Evolutionary conservation across 768 basidiomycete species (phyloP).

Genomic region (Melanogaster broomeanus): DNA sequence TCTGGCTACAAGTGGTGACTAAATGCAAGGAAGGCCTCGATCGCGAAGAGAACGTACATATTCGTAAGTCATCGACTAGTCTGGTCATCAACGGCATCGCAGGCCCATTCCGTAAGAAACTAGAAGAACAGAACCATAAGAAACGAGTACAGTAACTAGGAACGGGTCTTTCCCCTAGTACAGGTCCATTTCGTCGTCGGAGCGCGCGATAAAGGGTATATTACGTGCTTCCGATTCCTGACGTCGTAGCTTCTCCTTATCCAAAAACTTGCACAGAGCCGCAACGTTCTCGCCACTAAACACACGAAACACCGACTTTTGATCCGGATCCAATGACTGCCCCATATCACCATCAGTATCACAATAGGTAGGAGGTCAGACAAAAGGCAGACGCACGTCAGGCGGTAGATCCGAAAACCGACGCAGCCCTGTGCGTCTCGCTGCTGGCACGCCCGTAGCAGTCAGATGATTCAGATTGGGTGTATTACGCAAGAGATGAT

Average conservation of each 20-base stretch:
- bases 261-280: conserved; percentile 65
- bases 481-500: conserved; percentile 63
- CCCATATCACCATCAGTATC: conserved; percentile 3
- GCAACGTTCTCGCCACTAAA: conserved; percentile 71
- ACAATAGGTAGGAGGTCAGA: background rate
- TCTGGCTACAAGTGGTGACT: no score
- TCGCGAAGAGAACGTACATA: no score
- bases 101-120: no score
- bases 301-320: conserved; percentile 74
- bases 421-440: conserved; percentile 67
- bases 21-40: no score
- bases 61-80: no score
- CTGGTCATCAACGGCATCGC: no score
- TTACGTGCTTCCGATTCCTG: conserved; percentile 59
- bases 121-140: no score
- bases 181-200: conserved; percentile 64
- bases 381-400: conserved; percentile 40
- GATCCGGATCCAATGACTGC: conserved; percentile 66
- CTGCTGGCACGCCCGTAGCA: conserved; percentile 76
- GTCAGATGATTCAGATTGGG: conserved; percentile 70
- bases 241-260: conserved; percentile 64
- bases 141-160: no score
- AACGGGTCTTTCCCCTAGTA: conserved; percentile 40
- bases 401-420: conserved; percentile 79
- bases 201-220: conserved; percentile 58